Evolutionary conservation across 1,284 basidiomycete genomes (phyloP).

Genomic region (Trichosporon asahii): DNA sequence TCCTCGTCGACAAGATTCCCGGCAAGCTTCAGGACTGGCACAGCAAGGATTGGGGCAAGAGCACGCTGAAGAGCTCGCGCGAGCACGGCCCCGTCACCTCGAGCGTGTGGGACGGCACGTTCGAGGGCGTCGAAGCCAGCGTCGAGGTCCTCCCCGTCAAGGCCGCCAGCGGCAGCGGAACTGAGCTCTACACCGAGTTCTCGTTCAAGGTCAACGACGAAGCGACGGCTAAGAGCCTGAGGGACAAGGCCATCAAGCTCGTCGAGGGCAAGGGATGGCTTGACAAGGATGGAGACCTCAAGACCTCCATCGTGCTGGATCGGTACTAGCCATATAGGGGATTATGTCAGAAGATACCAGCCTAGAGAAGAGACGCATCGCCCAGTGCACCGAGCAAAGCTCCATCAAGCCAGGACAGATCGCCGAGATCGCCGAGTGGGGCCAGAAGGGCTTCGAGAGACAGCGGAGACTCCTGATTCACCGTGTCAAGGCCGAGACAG

Average conservation of each 20-base stretch:
- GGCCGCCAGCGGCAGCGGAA: neutral
- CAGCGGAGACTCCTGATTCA: neutral
- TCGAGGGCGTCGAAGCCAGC: neutral
- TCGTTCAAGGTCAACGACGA: conserved; percentile 9
- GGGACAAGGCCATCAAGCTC: conserved; percentile 10
- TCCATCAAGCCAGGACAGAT: conserved; percentile 19
- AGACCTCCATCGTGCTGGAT: conserved; percentile 13
- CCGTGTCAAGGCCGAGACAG: conserved; percentile 15
- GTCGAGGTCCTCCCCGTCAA: conserved; percentile 16
- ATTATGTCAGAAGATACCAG: neutral
- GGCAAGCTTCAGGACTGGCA: conserved; percentile 11
- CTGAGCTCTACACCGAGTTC: conserved; percentile 12
- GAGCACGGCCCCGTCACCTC: conserved; percentile 13
- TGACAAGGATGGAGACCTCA: conserved; percentile 11
- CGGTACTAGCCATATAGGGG: neutral
- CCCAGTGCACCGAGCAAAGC: conserved; percentile 13
- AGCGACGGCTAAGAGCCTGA: neutral
- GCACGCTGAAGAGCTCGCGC: conserved; percentile 2
- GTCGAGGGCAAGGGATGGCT: conserved; percentile 12
- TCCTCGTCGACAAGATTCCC: conserved; percentile 7
- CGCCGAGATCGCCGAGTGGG: neutral
- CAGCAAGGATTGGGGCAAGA: conserved; percentile 8
- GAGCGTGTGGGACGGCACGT: conserved; percentile 3
- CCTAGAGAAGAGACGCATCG: neutral
- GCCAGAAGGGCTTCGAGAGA: conserved; percentile 13